Base-by-base conservation (phyloP, 768 basidiomycete species). In the Rhodosporidiobolus odoratus region DNA sequence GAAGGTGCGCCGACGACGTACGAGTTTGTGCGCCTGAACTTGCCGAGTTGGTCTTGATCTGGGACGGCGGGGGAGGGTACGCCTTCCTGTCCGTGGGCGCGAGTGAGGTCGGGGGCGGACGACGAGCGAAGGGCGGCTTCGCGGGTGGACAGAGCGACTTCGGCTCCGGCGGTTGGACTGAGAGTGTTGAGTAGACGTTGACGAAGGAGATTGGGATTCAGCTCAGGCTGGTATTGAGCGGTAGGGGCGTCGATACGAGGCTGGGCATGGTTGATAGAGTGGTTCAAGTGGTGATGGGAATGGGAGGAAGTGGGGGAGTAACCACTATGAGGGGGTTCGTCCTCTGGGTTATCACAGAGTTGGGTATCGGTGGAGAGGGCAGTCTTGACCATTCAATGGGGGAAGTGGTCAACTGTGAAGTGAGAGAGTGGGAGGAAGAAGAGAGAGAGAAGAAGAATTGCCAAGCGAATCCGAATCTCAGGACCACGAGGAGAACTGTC, bases 261-360 rank as follows among this genome's bases (percentile, higher is more conserved):
- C 9, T 10, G 12, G 27, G 43, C 30, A 21, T 53, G 9, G 30
- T 50, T 50, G 52, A 17, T n/a, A 30, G 9, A n/a, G 21, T 27
- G 10, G 5, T 53, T 8, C 27, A 7, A 21, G 19, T 12, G 25
- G 21, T 45, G 48, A 50, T 10, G 48, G 21, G 52, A 19, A 30
- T n/a, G n/a, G 52, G 57, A n/a, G 52, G 4, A 16, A 25, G n/a
- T 23, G 41, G 12, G 69, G 54, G 59, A 32, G 32, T 56, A 58
- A n/a, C 67, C 58, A 41, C 54, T 30, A 68, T 68, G 63, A 62
- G 35, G 61, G 17, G 72, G 72, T 32, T 69, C 65, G n/a, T 43
- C 47, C 10, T 38, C 38, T 30, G 50, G 35, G 16, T 50, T 32
- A 19, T 37, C 10, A n/a, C n/a, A n/a, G n/a, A 62, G 27, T 3